Conservation (phyloP, 2,329 filamentous ascomycete genomes). For the Didymella keratinophila region DNA sequence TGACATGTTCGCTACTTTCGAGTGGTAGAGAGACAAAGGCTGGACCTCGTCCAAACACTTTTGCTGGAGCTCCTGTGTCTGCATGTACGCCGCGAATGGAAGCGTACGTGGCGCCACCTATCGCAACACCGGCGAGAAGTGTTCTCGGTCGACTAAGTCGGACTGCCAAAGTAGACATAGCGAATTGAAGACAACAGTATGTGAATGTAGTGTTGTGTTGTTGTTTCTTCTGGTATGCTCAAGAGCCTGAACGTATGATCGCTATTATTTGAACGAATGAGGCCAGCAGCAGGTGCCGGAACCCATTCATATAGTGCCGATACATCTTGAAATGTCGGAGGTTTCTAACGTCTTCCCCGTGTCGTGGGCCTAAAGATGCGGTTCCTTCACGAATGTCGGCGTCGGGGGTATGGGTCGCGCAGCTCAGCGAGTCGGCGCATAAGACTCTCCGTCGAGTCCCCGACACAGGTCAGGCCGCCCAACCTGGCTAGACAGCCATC, state of each 20-base stretch:
- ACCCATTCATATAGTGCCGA: slow-evolving; percentile 2
- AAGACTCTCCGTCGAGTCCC: background rate
- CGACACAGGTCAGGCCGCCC: background rate
- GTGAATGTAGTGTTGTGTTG: background rate
- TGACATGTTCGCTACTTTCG: slow-evolving; percentile 76
- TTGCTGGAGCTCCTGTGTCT: slow-evolving; percentile 17
- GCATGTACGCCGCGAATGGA: slow-evolving; percentile 13
- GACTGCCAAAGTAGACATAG: background rate
- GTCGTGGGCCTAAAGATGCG: background rate
- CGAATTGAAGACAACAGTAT: background rate
- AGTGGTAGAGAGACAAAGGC: slow-evolving; percentile 83
- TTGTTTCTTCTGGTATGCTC: background rate
- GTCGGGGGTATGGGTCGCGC: background rate
- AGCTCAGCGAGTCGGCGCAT: background rate
- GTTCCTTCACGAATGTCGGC: background rate
- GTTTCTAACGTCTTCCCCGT: background rate
- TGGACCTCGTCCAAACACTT: slow-evolving; percentile 56
- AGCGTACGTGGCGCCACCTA: slow-evolving; percentile 5
- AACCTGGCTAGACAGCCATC: background rate
- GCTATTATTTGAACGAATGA: background rate
- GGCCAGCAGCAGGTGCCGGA: background rate
- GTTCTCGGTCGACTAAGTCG: slow-evolving; percentile 7
- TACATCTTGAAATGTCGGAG: background rate
- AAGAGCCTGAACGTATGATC: background rate
- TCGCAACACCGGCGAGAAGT: slow-evolving; percentile 1